A percentile compares a stretch with the other conserved stretches of the same genome.
phyloP scores from a whole-genome alignment of 1,284 basidiomycete species.

The Gomphus sp. region DNA sequence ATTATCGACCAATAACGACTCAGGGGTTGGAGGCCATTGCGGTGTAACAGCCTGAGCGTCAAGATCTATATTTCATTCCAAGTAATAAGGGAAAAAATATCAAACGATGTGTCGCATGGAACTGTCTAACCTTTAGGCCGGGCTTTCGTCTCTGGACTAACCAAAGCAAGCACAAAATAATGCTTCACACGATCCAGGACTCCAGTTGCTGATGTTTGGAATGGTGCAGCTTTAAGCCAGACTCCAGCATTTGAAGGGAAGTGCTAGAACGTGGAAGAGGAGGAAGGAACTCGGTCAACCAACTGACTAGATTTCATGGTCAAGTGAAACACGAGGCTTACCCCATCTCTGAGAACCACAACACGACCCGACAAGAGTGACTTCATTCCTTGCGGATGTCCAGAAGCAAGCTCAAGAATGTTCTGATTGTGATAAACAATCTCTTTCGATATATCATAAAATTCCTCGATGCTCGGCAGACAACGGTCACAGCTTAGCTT shows the following conservation, averaged over 20 bases:
- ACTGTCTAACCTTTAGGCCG: constrained; percentile 39
- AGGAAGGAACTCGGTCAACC: no score
- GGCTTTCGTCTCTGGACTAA: constrained; percentile 52
- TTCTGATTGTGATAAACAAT: constrained; percentile 60
- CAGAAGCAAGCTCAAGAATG: constrained; percentile 57
- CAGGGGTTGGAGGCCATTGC: constrained; percentile 58
- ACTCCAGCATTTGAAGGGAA: constrained; percentile 72
- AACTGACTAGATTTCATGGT: no score
- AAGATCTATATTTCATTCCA: constrained; percentile 43
- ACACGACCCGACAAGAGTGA: constrained; percentile 69
- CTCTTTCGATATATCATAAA: constrained; percentile 70
- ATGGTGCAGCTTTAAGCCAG: constrained; percentile 62
- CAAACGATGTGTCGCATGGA: neutral
- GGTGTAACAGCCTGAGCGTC: constrained; percentile 59
- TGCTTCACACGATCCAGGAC: constrained; percentile 41
- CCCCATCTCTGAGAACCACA: constrained; percentile 76
- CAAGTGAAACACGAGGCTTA: constrained; percentile 29
- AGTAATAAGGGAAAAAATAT: constrained; percentile 1
- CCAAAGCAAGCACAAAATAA: constrained; percentile 73
- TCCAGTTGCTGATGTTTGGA: constrained; percentile 34
- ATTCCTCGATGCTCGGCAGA: constrained; percentile 57
- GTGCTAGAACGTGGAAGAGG: constrained; percentile 58
- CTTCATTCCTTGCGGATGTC: constrained; percentile 61
- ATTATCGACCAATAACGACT: constrained; percentile 37
- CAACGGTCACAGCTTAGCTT: constrained; percentile 68